Percentiles rank a stretch among this genome's conserved stretches.
These are phyloP conservation scores for Pelargonium cotyledonis DNA, from an alignment of 441 rosid genomes.

Conservation along the genomic window DNA sequence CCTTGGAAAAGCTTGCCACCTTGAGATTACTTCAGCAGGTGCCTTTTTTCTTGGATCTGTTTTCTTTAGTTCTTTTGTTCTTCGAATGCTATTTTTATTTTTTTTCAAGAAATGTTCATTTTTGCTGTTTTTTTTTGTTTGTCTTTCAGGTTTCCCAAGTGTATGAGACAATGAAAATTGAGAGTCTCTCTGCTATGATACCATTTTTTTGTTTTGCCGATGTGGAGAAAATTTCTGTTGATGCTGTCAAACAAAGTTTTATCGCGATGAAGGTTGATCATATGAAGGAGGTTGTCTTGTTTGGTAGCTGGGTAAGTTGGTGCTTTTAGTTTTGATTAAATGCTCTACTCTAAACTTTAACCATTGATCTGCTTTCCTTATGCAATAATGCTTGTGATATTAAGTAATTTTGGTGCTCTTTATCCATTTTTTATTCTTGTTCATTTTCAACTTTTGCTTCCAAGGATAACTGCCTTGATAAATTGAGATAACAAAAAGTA, in stretches of 20 bases:
- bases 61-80: slow-evolving; percentile 18
- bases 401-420: too few species aligned
- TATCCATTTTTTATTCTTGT: too few species aligned
- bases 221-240: slow-evolving; percentile 88
- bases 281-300: slow-evolving; percentile 60
- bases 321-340: neutral
- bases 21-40: slow-evolving; percentile 92
- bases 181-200: slow-evolving; percentile 64
- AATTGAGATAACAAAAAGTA: too few species aligned
- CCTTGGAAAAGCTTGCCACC: slow-evolving; percentile 81
- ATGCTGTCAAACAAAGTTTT: slow-evolving; percentile 79
- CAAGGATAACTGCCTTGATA: too few species aligned
- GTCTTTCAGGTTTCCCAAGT: slow-evolving; percentile 76
- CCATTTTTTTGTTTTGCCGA: slow-evolving; percentile 76
- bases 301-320: slow-evolving; percentile 57
- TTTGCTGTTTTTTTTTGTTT: neutral
- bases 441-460: too few species aligned
- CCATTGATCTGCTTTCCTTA: too few species aligned
- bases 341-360: too few species aligned
- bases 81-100: neutral
- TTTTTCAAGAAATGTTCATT: neutral
- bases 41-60: neutral
- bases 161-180: slow-evolving; percentile 77
- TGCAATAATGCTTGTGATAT: too few species aligned
- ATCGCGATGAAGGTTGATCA: slow-evolving; percentile 87